phyloP scores from a whole-genome alignment of 352 stramenopile species.

The Phytophthora hybrid region DNA sequence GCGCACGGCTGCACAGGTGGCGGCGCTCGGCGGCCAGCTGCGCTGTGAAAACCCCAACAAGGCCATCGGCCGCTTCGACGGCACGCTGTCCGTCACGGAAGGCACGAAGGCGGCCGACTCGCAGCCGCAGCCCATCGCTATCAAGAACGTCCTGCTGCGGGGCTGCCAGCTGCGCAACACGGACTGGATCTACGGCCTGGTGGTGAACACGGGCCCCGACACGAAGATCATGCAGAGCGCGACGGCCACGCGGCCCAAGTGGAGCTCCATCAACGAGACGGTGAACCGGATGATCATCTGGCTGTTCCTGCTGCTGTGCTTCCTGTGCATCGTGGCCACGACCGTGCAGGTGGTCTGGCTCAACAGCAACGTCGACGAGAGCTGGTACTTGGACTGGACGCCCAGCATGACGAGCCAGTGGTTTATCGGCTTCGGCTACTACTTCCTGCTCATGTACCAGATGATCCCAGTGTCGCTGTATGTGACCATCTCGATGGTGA shows the following conservation, averaged over 20 bases:
- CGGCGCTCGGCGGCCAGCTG: conserved; percentile 57
- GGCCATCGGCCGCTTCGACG: conserved; percentile 82
- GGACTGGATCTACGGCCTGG: conserved; percentile 88
- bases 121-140: conserved; percentile 66
- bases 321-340: conserved; percentile 63
- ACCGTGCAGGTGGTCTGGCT: conserved; percentile 75
- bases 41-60: conserved; percentile 84
- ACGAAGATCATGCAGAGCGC: conserved; percentile 90
- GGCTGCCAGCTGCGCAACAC: conserved; percentile 91
- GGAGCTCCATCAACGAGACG: conserved; percentile 84
- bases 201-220: conserved; percentile 89
- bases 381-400: conserved; percentile 62
- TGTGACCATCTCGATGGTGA: conserved; percentile 97
- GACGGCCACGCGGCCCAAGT: conserved; percentile 68
- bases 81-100: conserved; percentile 56
- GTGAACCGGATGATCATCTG: conserved; percentile 87
- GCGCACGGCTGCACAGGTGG: conserved; percentile 45
- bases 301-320: conserved; percentile 73
- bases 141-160: conserved; percentile 91
- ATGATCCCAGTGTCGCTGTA: conserved; percentile 99
- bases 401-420: conserved; percentile 59
- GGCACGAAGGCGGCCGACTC: conserved; percentile 31
- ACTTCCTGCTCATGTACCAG: conserved; percentile 96
- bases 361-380: conserved; percentile 53
- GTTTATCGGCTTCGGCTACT: conserved; percentile 90